Base-by-base conservation (phyloP, 1,284 basidiomycete genomes). In the Leccinum subspadiceum region DNA sequence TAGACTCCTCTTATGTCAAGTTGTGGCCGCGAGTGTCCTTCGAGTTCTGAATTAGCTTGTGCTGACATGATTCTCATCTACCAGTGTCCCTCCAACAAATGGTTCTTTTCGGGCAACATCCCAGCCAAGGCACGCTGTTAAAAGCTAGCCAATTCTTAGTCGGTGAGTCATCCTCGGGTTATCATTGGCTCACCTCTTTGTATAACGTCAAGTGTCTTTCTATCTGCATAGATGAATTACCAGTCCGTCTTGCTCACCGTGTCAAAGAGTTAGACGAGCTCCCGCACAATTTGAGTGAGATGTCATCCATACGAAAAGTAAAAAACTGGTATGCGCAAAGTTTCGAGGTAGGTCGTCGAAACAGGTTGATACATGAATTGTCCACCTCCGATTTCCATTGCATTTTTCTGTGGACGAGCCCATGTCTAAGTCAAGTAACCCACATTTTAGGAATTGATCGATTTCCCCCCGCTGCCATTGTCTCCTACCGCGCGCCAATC, bases 301-400 rank as follows among this genome's bases (percentile, higher is more conserved):
- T 97, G 96, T 88, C 92, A 0, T 93, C 91, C 53, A 98, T 99
- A 66, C 86, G 90, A 65, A 94, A 93, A 71, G 96, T 99, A 65
- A 96, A 96, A 79, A 90, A 97, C 71, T 99, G 96, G 96, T 99
- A 99, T 73, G 96, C 96, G 0, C 94, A 99, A 79, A 96, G 93
- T 15, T 99, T 99, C 71, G 93, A 98, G 82, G 95, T 95, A 58
- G 22, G 69, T 63, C 63, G 85, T 78, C 37, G 29, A 22, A 33
- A 35, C 50, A 29, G 5, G 1, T 8, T 26, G n/a, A 35, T 20
- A 37, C 20, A 41, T 24, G 24, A n/a, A 17, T 26, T 53, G 17
- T 22, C 3, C 39, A n/a, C n/a, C 37, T 20, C 10, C 33, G 5
- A 26, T 8, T 49, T 31, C 10, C 44, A 20, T 55, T 9, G 13